Percentiles rank a stretch among this genome's conserved stretches.
Conservation (phyloP, 257 asterid species). For the Solanum pennellii region DNA sequence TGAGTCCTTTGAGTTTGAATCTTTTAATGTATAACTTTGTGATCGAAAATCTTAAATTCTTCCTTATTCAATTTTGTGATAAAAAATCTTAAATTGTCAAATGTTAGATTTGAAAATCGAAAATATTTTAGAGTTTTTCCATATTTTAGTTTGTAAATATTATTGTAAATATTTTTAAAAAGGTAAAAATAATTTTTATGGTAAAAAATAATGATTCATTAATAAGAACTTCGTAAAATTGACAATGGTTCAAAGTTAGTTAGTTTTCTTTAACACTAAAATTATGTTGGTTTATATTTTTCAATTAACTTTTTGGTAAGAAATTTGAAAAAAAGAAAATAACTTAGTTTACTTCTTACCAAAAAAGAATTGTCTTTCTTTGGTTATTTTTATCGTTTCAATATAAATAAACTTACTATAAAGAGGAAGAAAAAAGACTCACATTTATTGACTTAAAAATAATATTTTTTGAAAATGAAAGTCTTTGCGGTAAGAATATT, state of each 20-base stretch:
- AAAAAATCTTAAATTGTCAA: fast-evolving
- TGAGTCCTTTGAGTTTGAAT: neutral
- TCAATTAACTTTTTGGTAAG: neutral
- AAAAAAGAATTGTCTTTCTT: neutral
- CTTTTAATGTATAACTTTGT: neutral
- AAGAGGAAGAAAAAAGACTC: neutral
- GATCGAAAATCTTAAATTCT: neutral
- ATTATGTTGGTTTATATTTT: neutral
- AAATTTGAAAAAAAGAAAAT: neutral
- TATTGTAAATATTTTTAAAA: neutral
- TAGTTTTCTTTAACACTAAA: neutral
- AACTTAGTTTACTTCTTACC: neutral
- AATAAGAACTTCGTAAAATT: neutral
- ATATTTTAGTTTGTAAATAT: neutral
- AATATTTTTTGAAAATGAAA: neutral
- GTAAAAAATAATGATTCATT: neutral
- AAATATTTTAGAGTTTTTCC: neutral
- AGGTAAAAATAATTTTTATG: neutral
- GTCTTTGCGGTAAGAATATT: neutral
- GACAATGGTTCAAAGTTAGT: neutral
- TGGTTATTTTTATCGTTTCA: neutral
- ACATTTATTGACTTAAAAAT: neutral
- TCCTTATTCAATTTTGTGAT: neutral
- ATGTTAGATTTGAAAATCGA: neutral
- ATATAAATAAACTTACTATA: neutral